Percentiles rank a stretch among this genome's conserved stretches.
These are phyloP conservation scores for Xylaria palmicola DNA, from an alignment of 495 filamentous ascomycete species.

Conservation along the genomic window DNA sequence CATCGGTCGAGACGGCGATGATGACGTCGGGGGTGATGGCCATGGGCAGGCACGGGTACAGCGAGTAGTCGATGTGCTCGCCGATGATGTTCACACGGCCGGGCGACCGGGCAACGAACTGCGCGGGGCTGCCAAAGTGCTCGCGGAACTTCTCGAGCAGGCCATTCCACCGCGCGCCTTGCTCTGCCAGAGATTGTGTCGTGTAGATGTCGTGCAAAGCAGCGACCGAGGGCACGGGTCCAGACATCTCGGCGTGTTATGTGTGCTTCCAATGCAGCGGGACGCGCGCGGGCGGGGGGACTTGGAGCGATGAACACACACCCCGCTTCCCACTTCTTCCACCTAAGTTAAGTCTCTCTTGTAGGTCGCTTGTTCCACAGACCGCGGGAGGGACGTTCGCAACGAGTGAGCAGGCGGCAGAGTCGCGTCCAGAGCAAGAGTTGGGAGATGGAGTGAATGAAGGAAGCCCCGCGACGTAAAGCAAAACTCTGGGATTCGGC, in stretches of 20 bases:
- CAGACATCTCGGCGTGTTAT: constrained; percentile 57
- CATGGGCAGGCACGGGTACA: constrained; percentile 95
- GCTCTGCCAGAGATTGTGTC: constrained; percentile 52
- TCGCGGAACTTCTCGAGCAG: constrained; percentile 71
- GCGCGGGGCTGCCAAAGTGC: constrained; percentile 65
- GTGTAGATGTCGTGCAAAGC: constrained; percentile 70
- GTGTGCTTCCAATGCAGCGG: no score
- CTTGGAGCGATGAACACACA: no score
- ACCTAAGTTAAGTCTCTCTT: no score
- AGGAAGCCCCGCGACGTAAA: neutral
- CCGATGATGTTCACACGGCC: constrained; percentile 98
- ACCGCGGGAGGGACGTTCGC: neutral
- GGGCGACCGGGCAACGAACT: constrained; percentile 86
- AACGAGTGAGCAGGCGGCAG: neutral
- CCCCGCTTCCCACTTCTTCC: constrained; percentile 4
- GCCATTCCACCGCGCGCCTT: constrained; percentile 66
- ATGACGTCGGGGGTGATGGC: constrained; percentile 89
- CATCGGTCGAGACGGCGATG: constrained; percentile 72
- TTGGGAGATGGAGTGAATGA: neutral
- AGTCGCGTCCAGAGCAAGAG: neutral
- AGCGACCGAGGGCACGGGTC: constrained; percentile 56
- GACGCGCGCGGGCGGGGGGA: no score
- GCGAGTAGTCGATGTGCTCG: constrained; percentile 98
- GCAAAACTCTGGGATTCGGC: neutral
- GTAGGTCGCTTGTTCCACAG: no score